Evolutionary conservation across 495 filamentous ascomycete genomes (phyloP).

Genomic region (Cryomyces minteri): DNA sequence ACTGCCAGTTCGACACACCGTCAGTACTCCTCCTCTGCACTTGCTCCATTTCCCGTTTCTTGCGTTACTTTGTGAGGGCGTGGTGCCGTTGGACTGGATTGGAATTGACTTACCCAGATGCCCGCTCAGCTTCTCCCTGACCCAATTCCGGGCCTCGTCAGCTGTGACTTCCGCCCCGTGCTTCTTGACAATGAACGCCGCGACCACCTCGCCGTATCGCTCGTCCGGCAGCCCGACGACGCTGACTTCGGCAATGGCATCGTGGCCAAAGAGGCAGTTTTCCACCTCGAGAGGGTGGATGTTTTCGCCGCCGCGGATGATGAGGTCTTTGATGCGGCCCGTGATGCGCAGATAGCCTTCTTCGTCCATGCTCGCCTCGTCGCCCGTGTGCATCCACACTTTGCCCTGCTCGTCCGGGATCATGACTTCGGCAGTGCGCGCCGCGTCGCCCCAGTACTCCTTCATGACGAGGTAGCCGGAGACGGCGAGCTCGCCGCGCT

Average conservation of each 20-base stretch:
- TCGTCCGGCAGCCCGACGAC: constrained; percentile 76
- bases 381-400: constrained; percentile 68
- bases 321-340: constrained; percentile 72
- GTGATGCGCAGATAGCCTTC: constrained; percentile 48
- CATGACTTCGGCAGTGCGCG: constrained; percentile 53
- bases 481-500: constrained; percentile 66
- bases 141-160: constrained; percentile 52
- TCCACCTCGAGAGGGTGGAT: constrained; percentile 92
- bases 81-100: neutral
- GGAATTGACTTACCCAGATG: constrained; percentile 42
- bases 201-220: constrained; percentile 71
- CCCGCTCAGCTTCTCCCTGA: constrained; percentile 45
- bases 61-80: neutral
- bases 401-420: constrained; percentile 36
- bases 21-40: neutral
- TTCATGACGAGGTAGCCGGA: constrained; percentile 81
- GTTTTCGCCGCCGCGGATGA: constrained; percentile 89
- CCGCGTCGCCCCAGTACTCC: constrained; percentile 65
- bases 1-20: constrained; percentile 24
- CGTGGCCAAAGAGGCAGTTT: constrained; percentile 64
- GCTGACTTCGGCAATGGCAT: constrained; percentile 49
- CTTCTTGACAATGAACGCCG: constrained; percentile 54
- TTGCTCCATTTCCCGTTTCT: neutral
- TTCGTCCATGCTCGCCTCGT: constrained; percentile 76
- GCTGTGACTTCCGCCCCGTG: constrained; percentile 18